A percentile compares a stretch with the other conserved stretches of the same genome.
These are phyloP conservation scores for Pterulicium gracile DNA, from an alignment of 1,284 basidiomycete species.

Conservation along the genomic window DNA sequence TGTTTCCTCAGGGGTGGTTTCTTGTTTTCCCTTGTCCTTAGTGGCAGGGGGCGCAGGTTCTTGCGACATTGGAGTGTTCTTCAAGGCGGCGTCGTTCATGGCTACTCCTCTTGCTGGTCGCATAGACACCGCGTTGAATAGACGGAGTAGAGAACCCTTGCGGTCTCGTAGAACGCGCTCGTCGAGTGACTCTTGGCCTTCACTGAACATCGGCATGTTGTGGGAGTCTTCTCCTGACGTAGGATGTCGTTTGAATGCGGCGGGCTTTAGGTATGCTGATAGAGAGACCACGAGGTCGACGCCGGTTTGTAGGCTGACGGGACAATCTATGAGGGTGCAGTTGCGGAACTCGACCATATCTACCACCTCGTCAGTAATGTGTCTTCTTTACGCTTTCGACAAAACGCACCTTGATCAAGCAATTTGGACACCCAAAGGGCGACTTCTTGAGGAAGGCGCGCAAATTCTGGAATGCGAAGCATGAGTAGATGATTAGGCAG, in stretches of 20 bases:
- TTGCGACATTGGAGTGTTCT: constrained; percentile 13
- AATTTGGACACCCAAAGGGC: constrained; percentile 63
- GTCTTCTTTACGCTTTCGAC: constrained; percentile 3
- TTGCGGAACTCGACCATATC: constrained; percentile 50
- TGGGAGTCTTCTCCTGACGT: constrained; percentile 23
- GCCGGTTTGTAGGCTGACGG: constrained; percentile 51
- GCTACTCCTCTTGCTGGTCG: constrained; percentile 38
- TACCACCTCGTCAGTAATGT: constrained; percentile 17
- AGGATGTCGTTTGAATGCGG: constrained; percentile 46
- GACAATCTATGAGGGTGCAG: constrained; percentile 61
- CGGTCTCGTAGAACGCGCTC: constrained; percentile 71
- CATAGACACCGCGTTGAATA: constrained; percentile 58
- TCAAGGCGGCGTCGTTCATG: constrained; percentile 30
- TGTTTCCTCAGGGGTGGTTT: constrained; percentile 32
- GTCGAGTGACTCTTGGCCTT: constrained; percentile 64
- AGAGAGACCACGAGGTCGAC: constrained; percentile 62
- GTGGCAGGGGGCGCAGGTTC: constrained; percentile 13
- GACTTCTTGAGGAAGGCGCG: constrained; percentile 55
- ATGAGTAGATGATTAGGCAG: constrained; percentile 7
- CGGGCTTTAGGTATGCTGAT: constrained; percentile 49
- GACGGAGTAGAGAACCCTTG: constrained; percentile 51
- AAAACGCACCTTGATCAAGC: constrained; percentile 47
- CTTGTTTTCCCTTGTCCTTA: constrained; percentile 57
- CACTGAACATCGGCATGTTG: constrained; percentile 39
- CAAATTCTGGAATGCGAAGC: constrained; percentile 48